These are phyloP conservation scores for Xylariaceae sp. DNA, from an alignment of 2,329 filamentous ascomycete species.

Conservation along the genomic window DNA sequence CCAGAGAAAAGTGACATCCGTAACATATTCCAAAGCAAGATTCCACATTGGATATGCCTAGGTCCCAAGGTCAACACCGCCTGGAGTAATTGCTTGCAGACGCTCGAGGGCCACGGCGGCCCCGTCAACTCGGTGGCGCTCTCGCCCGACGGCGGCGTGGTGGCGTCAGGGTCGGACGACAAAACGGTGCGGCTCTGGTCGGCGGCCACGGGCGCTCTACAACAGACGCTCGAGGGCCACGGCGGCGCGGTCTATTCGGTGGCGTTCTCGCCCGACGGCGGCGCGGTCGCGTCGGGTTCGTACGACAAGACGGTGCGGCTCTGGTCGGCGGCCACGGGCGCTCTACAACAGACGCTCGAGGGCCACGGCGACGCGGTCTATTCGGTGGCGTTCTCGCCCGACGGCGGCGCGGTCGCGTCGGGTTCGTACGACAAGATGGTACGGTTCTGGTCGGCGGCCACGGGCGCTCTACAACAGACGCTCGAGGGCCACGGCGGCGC, in stretches of 20 bases:
- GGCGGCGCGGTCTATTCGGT: conserved; percentile 1
- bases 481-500: conserved; percentile 6
- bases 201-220: conserved; percentile 4
- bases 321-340: conserved; percentile 2
- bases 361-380: conserved; percentile 7
- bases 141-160: conserved; percentile 11
- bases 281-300: conserved; percentile 9
- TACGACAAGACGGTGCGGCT: conserved; percentile 3
- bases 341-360: conserved; percentile 10
- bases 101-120: conserved; percentile 16
- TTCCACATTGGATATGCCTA: conserved; percentile 17
- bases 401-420: conserved; percentile 12
- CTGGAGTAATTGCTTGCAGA: conserved; percentile 18
- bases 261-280: conserved; percentile 15
- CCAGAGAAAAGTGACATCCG: conserved; percentile 28
- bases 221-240: conserved; percentile 15
- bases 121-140: conserved; percentile 12
- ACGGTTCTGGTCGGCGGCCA: conserved; percentile 3
- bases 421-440: conserved; percentile 6
- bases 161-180: conserved; percentile 17
- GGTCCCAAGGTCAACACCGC: conserved; percentile 11
- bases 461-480: conserved; percentile 1
- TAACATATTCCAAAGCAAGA: conserved; percentile 12
- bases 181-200: conserved; percentile 14
- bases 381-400: conserved; percentile 16